These are phyloP conservation scores for Cetraspora pellucida DNA, from an alignment of 192 early-diverging fungal species.

Conservation along the genomic window DNA sequence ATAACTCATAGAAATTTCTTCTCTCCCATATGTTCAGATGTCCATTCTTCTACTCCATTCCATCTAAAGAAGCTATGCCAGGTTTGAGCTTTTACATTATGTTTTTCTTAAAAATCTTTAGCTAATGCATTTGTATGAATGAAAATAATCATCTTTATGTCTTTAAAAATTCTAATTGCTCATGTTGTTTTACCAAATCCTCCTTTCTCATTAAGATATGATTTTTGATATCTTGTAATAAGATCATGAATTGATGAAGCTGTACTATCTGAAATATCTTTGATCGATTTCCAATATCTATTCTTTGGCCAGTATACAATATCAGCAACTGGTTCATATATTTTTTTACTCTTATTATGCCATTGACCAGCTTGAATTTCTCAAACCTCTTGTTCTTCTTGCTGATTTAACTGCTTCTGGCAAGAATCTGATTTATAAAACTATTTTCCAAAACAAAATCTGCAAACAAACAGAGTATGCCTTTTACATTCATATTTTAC, in stretches of 20 bases:
- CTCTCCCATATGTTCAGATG: constrained; percentile 9
- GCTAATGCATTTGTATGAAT: constrained; percentile 6
- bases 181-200: constrained; percentile 21
- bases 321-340: constrained; percentile 17
- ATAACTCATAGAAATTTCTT: constrained; percentile 21
- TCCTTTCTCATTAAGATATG: constrained; percentile 16
- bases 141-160: constrained; percentile 14
- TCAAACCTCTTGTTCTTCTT: neutral
- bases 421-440: too few relatives aligned
- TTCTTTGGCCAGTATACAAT: constrained; percentile 17
- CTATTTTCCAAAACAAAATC: neutral
- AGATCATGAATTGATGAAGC: constrained; percentile 18
- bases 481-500: neutral
- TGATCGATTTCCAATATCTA: constrained; percentile 13
- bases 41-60: constrained; percentile 12
- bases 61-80: constrained; percentile 28
- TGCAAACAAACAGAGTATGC: neutral
- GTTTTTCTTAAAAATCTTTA: neutral
- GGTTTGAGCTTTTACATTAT: constrained; percentile 18
- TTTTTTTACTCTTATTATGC: constrained; percentile 8
- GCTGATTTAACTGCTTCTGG: neutral
- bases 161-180: constrained; percentile 20
- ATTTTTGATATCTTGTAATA: constrained; percentile 11
- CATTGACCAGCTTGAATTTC: constrained; percentile 15
- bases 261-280: neutral